These are phyloP conservation scores for Schwanniomyces etchellsii DNA, from an alignment of 1,139 yeast species.

Conservation along the genomic window DNA sequence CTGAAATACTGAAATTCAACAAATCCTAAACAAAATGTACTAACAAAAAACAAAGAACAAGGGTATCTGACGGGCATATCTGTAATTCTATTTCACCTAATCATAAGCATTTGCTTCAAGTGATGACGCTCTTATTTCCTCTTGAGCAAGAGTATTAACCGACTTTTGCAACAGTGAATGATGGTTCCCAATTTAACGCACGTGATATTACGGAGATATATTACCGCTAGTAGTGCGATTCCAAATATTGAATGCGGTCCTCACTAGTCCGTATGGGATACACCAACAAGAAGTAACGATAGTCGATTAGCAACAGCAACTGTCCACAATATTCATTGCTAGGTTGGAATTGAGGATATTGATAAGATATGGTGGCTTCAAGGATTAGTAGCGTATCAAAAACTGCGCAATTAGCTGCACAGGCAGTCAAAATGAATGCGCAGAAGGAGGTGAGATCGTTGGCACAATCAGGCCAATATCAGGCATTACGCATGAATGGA, in stretches of 20 bases:
- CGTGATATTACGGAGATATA: constrained; percentile 3
- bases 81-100: too few species aligned
- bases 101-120: too few species aligned
- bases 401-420: constrained; percentile 45
- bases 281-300: constrained; percentile 2
- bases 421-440: constrained; percentile 22
- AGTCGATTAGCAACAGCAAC: constrained; percentile 2
- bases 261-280: constrained; percentile 12
- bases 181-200: too few species aligned
- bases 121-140: too few species aligned
- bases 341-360: neutral
- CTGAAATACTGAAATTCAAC: too few species aligned
- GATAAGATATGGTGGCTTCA: neutral
- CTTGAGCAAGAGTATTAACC: too few species aligned
- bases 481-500: constrained; percentile 28
- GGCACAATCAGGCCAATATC: constrained; percentile 27
- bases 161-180: too few species aligned
- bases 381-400: constrained; percentile 38
- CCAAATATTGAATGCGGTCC: constrained; percentile 9
- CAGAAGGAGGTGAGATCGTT: constrained; percentile 17
- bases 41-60: too few species aligned
- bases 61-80: too few species aligned
- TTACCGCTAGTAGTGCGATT: constrained; percentile 3
- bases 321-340: neutral
- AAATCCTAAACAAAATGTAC: too few species aligned